Base-by-base conservation (phyloP, 2,329 filamentous ascomycete species). In the Paracamarosporium sp. region DNA sequence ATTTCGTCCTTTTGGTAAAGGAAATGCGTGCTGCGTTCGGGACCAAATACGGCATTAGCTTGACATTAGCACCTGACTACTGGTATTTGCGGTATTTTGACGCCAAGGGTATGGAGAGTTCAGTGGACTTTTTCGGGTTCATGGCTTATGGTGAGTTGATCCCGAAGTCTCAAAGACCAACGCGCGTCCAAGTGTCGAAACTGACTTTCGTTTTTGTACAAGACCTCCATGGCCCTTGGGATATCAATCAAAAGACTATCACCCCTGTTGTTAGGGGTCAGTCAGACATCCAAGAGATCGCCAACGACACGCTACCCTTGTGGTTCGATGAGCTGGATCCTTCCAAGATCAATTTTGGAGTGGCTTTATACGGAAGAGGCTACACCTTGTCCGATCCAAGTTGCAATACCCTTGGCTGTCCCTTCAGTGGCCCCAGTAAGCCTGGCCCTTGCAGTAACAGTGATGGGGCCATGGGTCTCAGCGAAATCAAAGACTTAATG, bases 281-380 rank as follows among this genome's bases (percentile, higher is more conserved):
- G 48, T 80, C 81, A 1, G 80, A 83, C 57, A 59, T 83, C 0
- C 80, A 78, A 0, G 80, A 83, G 63, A 83, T 83, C 24, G 63
- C 77, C 3, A 50, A 65, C 0, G 69, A 68, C 0, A 28, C 80
- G 0, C 73, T 81, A 7, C 76, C 84, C 0, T 63, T 84, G 3
- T 83, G 82, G 80, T 72, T 80, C 17, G 78, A 77, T 33, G 63
- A 75, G 22, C 63, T 85, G 1, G 61, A 73, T 3, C 73, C 82
- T 0, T 44, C 56, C 0, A 80, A 83, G 51, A 60, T 85, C 1
- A 67, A 62, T 4, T 50, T 85, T 7, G 82, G 83, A 0, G 27
- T 80, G 0, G 80, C 72, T 0, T 83, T 80, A 55, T 84, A 85
- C 61, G 78, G 79, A 2, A 62, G 75, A 2, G 58, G 57, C 3